A percentile compares a stretch with the other conserved stretches of the same genome.
These are phyloP conservation scores for Aureoboletus auriporus DNA, from an alignment of 768 basidiomycete species.

Conservation along the genomic window DNA sequence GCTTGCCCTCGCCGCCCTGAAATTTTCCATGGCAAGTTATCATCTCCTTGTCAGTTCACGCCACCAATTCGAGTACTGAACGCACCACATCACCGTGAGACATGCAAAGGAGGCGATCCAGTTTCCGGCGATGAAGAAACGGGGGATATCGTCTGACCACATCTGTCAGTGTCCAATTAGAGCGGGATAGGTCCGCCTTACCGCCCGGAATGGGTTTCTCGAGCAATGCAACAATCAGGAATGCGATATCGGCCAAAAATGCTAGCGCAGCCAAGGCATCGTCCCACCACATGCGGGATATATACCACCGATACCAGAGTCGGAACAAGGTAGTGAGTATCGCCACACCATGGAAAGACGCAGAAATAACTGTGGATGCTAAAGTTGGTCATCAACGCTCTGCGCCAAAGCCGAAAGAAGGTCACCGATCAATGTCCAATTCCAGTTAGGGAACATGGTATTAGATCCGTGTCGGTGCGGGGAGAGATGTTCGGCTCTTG, in stretches of 20 bases:
- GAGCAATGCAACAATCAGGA: not conserved
- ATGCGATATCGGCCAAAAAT: slow-evolving; percentile 9
- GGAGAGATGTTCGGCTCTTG: not conserved
- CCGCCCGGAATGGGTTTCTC: slow-evolving; percentile 7
- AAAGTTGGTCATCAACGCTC: slow-evolving; percentile 1
- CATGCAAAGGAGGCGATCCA: slow-evolving; percentile 14
- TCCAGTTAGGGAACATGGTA: slow-evolving; percentile 17
- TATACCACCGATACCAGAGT: slow-evolving; percentile 19
- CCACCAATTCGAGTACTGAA: not conserved
- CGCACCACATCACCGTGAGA: slow-evolving; percentile 11
- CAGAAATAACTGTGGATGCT: slow-evolving; percentile 6
- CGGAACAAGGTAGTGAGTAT: slow-evolving; percentile 22
- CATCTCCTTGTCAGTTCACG: not conserved
- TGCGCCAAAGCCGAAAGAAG: not conserved
- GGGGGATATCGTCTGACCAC: slow-evolving; percentile 6
- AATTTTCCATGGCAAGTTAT: too few relatives aligned
- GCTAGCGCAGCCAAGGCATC: slow-evolving; percentile 20
- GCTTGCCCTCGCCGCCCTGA: slow-evolving; percentile 22
- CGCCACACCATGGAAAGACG: slow-evolving; percentile 18
- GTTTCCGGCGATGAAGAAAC: slow-evolving; percentile 3
- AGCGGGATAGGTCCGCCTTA: too few relatives aligned
- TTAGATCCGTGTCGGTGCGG: not conserved
- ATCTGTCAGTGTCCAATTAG: not conserved
- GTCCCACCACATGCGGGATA: slow-evolving; percentile 23
- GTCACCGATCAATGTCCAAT: slow-evolving; percentile 10